A percentile compares a stretch with the other conserved stretches of the same genome.
phyloP scores from a whole-genome alignment of 2,329 filamentous ascomycete species.

The Aureobasidium sp. region DNA sequence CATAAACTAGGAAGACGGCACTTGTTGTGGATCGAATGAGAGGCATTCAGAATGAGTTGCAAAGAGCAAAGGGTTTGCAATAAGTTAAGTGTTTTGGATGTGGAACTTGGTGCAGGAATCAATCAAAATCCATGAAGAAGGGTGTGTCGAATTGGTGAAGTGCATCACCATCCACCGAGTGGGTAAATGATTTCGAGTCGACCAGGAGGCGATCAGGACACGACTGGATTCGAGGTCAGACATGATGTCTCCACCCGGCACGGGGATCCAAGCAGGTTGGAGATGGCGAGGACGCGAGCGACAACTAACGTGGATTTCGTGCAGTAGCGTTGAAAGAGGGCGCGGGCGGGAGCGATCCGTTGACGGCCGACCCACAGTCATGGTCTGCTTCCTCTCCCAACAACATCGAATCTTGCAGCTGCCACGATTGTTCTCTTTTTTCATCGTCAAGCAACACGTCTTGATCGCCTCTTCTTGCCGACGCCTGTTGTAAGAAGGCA shows the following conservation, averaged over 20 bases:
- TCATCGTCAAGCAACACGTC: neutral
- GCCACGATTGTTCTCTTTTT: neutral
- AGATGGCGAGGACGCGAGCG: neutral
- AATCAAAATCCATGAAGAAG: slow-evolving; percentile 1
- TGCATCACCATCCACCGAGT: neutral
- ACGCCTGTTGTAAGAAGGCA: too few species aligned
- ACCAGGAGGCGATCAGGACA: neutral
- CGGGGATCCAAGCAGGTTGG: neutral
- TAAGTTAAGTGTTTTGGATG: slow-evolving; percentile 7
- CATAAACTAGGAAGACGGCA: neutral
- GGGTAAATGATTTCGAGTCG: neutral
- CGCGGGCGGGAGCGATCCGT: slow-evolving; percentile 4
- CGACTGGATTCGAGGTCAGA: slow-evolving; percentile 1
- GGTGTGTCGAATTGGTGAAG: neutral
- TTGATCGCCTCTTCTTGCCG: neutral
- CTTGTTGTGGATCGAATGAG: neutral
- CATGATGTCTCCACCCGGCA: neutral
- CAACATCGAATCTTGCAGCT: slow-evolving; percentile 11
- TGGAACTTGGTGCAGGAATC: neutral
- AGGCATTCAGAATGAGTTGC: neutral
- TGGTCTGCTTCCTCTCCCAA: slow-evolving; percentile 1
- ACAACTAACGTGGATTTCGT: slow-evolving; percentile 6
- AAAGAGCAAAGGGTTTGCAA: neutral
- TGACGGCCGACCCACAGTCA: neutral
- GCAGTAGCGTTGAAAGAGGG: neutral